A percentile compares a stretch with the other conserved stretches of the same genome.
Conservation (phyloP, 192 early-diverging fungal species). For the Entrophospora sp. region DNA sequence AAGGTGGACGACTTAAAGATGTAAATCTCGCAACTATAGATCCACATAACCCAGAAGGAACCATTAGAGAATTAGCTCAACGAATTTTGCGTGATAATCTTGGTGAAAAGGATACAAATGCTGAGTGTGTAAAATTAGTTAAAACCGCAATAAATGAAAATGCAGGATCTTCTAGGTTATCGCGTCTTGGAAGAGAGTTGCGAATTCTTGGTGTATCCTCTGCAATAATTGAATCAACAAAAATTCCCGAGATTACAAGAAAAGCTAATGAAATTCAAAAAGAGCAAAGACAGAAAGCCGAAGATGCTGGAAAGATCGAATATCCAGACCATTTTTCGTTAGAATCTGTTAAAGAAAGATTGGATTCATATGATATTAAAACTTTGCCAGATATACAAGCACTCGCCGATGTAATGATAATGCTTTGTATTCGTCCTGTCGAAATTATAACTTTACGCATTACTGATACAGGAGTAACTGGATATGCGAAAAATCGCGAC, state of each 20-base stretch:
- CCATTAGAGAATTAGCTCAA: not conserved
- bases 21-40: too few species aligned
- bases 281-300: not conserved
- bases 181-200: not conserved
- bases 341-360: too few species aligned
- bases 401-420: too few species aligned
- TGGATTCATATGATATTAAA: too few species aligned
- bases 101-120: not conserved
- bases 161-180: not conserved
- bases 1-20: not conserved
- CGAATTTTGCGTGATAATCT: not conserved
- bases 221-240: not conserved
- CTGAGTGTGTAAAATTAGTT: not conserved
- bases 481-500: too few species aligned
- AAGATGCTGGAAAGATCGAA: not conserved
- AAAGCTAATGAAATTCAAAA: not conserved
- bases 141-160: not conserved
- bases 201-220: not conserved
- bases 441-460: too few species aligned
- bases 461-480: too few species aligned
- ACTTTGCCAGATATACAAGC: too few species aligned
- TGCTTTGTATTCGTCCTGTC: too few species aligned
- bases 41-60: too few species aligned
- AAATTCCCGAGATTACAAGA: not conserved
- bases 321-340: conserved; percentile 9